Percentiles rank a stretch among this genome's conserved stretches.
phyloP scores from a whole-genome alignment of 2,329 filamentous ascomycete species.

The Botrytis aclada region DNA sequence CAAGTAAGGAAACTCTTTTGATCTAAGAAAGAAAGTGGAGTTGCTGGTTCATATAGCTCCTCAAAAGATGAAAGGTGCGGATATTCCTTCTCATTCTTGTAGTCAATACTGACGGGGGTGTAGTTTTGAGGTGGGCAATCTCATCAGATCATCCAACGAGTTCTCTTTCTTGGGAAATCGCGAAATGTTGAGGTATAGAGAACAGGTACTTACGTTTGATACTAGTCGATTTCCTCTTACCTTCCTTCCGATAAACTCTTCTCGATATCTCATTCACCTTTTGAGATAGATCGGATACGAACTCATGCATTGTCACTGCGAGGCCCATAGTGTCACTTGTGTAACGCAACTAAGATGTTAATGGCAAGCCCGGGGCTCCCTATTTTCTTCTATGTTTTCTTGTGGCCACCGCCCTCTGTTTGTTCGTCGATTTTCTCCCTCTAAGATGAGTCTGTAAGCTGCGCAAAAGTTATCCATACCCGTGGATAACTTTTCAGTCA shows the following conservation, averaged over 20 bases:
- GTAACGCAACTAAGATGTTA: accelerated
- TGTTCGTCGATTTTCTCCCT: background rate
- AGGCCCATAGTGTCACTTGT: background rate
- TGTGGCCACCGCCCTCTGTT: accelerated
- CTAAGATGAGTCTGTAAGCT: background rate
- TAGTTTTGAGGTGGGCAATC: no score
- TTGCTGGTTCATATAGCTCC: background rate
- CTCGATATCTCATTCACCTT: background rate
- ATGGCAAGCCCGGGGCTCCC: background rate
- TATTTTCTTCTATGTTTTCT: accelerated
- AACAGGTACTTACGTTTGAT: background rate
- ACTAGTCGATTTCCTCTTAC: accelerated
- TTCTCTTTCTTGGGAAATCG: accelerated
- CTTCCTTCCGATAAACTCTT: background rate
- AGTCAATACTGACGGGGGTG: background rate
- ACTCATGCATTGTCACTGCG: background rate
- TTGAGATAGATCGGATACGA: background rate
- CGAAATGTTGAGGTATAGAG: background rate
- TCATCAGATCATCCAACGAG: no score
- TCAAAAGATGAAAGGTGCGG: background rate
- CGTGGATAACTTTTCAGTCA: background rate
- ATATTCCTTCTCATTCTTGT: background rate
- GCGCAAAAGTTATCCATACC: background rate
- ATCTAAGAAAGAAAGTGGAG: background rate
- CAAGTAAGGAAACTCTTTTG: accelerated